These are phyloP conservation scores for Tolypocladium paradoxum DNA, from an alignment of 2,329 filamentous ascomycete genomes.

Conservation along the genomic window DNA sequence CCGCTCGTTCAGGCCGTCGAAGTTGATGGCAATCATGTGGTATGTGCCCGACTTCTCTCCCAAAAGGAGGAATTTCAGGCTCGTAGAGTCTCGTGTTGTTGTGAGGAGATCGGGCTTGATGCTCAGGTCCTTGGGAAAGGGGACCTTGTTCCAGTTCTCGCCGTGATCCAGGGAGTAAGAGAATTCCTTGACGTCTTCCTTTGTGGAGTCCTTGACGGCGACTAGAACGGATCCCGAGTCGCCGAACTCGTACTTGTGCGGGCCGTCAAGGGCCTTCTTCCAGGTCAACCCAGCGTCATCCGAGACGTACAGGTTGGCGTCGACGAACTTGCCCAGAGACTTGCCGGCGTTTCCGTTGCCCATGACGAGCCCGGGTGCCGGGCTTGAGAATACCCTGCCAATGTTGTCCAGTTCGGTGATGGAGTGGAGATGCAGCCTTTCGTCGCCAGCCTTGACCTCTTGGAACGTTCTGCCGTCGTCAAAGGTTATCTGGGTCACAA, in stretches of 20 bases:
- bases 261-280: constrained; percentile 62
- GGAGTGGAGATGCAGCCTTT: constrained; percentile 78
- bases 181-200: constrained; percentile 46
- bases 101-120: constrained; percentile 66
- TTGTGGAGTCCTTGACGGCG: constrained; percentile 64
- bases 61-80: constrained; percentile 76
- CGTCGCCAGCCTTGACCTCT: constrained; percentile 54
- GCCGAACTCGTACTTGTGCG: constrained; percentile 94
- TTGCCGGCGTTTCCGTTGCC: constrained; percentile 85
- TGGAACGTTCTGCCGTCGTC: constrained; percentile 88
- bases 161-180: constrained; percentile 85
- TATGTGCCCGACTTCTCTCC: constrained; percentile 48
- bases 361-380: constrained; percentile 88
- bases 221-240: constrained; percentile 85
- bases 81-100: constrained; percentile 86
- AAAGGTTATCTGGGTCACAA: constrained; percentile 80
- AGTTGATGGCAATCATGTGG: constrained; percentile 69
- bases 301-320: constrained; percentile 78
- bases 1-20: constrained; percentile 66
- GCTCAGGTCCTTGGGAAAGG: constrained; percentile 55
- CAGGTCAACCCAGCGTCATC: constrained; percentile 85
- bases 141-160: constrained; percentile 64
- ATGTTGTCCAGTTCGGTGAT: constrained; percentile 75
- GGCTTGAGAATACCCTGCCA: constrained; percentile 85
- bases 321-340: constrained; percentile 54